A percentile compares a stretch with the other conserved stretches of the same genome.
Conservation (phyloP, 768 basidiomycete species). For the Chiua virens region DNA sequence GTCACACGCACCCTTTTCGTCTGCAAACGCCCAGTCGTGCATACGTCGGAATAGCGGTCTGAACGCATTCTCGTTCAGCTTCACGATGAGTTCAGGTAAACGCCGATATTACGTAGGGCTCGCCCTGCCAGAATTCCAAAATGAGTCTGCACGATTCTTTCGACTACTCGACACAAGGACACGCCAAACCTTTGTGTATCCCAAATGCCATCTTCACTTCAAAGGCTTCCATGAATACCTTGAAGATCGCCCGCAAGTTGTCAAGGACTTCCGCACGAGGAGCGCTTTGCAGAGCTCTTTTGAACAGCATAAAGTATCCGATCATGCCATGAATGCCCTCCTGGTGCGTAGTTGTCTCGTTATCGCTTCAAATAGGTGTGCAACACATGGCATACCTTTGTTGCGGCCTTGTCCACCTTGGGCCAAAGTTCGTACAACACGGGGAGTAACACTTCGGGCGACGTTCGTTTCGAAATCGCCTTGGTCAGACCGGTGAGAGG, state of each 20-base stretch:
- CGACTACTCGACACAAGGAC: background rate
- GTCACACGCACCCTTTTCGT: slow-evolving; percentile 43
- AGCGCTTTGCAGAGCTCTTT: slow-evolving; percentile 62
- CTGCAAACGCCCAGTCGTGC: slow-evolving; percentile 92
- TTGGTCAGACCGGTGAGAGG: slow-evolving; percentile 51
- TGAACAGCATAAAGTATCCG: slow-evolving; percentile 67
- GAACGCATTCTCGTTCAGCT: slow-evolving; percentile 91
- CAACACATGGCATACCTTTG: slow-evolving; percentile 34
- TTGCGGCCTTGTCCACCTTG: slow-evolving; percentile 31
- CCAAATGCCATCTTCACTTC: slow-evolving; percentile 45
- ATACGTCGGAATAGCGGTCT: slow-evolving; percentile 86
- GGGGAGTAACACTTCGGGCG: slow-evolving; percentile 65
- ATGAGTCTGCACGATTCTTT: background rate
- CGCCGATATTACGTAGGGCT: slow-evolving; percentile 56
- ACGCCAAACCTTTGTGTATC: slow-evolving; percentile 27
- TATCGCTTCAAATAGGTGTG: background rate
- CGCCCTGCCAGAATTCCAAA: slow-evolving; percentile 40
- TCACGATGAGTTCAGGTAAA: slow-evolving; percentile 89
- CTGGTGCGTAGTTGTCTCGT: slow-evolving; percentile 11
- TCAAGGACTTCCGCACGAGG: slow-evolving; percentile 64
- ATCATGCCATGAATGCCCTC: slow-evolving; percentile 27
- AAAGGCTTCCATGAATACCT: slow-evolving; percentile 77
- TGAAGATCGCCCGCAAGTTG: slow-evolving; percentile 66
- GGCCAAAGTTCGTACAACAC: slow-evolving; percentile 63
- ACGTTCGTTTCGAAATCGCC: slow-evolving; percentile 66